These are phyloP conservation scores for Polyporus tsugae DNA, from an alignment of 1,284 basidiomycete genomes.

Conservation along the genomic window DNA sequence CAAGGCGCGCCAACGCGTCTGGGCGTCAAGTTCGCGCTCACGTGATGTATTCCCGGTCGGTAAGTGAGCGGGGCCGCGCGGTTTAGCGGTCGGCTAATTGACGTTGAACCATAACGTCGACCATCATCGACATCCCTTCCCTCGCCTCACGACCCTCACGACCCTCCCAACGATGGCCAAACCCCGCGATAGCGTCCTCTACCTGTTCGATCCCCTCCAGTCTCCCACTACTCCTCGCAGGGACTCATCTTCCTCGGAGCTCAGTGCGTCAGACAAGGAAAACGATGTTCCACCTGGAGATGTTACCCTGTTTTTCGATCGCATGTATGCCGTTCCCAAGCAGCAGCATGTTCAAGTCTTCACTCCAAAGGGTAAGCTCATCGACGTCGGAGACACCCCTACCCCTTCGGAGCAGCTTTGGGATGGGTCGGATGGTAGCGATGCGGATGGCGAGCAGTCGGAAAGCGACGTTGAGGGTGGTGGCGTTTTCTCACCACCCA, in stretches of 20 bases:
- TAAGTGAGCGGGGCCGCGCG: constrained; percentile 12
- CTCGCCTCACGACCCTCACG: constrained; percentile 27
- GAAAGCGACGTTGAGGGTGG: constrained; percentile 17
- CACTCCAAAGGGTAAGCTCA: constrained; percentile 56
- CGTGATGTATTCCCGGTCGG: constrained; percentile 22
- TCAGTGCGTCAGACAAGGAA: constrained; percentile 62
- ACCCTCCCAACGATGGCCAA: constrained; percentile 41
- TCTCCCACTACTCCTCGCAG: constrained; percentile 35
- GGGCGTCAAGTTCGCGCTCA: constrained; percentile 26
- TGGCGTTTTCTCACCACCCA: constrained; percentile 8
- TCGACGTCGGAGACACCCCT: constrained; percentile 63
- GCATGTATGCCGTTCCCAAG: constrained; percentile 45
- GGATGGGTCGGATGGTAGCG: constrained; percentile 32
- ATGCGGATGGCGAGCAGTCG: constrained; percentile 27
- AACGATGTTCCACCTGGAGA: constrained; percentile 55
- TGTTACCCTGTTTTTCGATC: constrained; percentile 59
- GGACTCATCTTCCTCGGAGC: constrained; percentile 41
- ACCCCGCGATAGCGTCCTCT: constrained; percentile 57
- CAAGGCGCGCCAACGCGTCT: constrained; percentile 12
- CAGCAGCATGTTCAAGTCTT: constrained; percentile 31
- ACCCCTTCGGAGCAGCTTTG: constrained; percentile 41
- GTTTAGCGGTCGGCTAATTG: constrained; percentile 25
- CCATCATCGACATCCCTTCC: constrained; percentile 15
- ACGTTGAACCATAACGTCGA: constrained; percentile 29
- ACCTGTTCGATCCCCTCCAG: constrained; percentile 65